A percentile compares a stretch with the other conserved stretches of the same genome.
Evolutionary conservation across 1,284 basidiomycete species (phyloP).

Genomic region (Omphalotus olearius): DNA sequence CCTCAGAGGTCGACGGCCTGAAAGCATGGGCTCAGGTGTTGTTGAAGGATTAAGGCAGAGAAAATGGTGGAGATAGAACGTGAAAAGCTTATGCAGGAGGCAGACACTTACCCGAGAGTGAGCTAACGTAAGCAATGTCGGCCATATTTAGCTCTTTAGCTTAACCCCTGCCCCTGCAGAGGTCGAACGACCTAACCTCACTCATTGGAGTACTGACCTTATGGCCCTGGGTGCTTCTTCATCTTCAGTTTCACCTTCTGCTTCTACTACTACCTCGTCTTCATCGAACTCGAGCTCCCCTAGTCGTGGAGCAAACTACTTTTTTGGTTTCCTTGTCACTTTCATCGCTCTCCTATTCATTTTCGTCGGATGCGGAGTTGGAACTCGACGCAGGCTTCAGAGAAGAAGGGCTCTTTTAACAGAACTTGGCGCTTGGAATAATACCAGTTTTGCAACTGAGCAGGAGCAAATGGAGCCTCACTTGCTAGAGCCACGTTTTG

Average conservation of each 20-base stretch:
- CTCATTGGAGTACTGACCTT: not conserved
- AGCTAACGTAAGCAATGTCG: no score
- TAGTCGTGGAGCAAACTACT: slow-evolving; percentile 41
- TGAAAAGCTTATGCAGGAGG: no score
- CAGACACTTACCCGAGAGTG: no score
- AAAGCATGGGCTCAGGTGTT: no score
- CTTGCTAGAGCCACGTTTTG: slow-evolving; percentile 15
- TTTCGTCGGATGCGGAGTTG: slow-evolving; percentile 52
- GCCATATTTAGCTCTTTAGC: no score
- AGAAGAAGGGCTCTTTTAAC: slow-evolving; percentile 16
- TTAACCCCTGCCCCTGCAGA: no score
- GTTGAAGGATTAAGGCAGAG: no score
- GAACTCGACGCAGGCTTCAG: slow-evolving; percentile 39
- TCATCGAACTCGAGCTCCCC: not conserved
- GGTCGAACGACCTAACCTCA: no score
- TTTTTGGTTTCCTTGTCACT: slow-evolving; percentile 62
- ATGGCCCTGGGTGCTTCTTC: slow-evolving; percentile 1
- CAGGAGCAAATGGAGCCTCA: slow-evolving; percentile 10
- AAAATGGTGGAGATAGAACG: no score
- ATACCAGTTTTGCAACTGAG: not conserved
- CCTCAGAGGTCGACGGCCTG: no score
- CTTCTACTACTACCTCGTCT: not conserved
- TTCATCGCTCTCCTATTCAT: slow-evolving; percentile 55
- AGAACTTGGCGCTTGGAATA: slow-evolving; percentile 9
- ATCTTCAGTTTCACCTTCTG: not conserved